These are phyloP conservation scores for Pseudonectria buxi DNA, from an alignment of 2,329 filamentous ascomycete species.

Conservation along the genomic window DNA sequence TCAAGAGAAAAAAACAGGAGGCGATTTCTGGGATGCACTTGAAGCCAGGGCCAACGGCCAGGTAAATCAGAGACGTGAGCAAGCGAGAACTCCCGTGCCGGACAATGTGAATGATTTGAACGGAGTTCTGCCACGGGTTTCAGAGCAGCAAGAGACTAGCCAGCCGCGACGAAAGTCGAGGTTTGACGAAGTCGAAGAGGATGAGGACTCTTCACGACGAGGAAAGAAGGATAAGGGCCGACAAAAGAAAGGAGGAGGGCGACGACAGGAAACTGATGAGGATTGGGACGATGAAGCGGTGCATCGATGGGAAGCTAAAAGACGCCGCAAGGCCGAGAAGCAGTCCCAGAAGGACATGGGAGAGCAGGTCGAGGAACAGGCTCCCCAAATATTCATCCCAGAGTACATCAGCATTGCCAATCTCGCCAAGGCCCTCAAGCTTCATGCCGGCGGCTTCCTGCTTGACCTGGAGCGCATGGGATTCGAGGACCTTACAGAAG, in stretches of 20 bases:
- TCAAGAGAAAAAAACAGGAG: constrained; percentile 1
- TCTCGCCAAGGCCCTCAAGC: constrained; percentile 66
- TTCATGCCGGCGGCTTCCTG: constrained; percentile 66
- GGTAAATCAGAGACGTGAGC: no score
- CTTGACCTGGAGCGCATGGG: constrained; percentile 74
- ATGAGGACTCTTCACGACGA: constrained; percentile 7
- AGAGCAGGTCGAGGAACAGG: constrained; percentile 36
- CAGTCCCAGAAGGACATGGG: constrained; percentile 33
- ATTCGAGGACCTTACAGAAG: constrained; percentile 75
- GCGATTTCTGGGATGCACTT: constrained; percentile 18
- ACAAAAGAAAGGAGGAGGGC: constrained; percentile 15
- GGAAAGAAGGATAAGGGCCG: constrained; percentile 21
- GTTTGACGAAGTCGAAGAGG: constrained; percentile 23
- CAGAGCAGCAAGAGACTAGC: constrained; percentile 6
- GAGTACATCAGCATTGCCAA: constrained; percentile 88
- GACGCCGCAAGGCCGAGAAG: constrained; percentile 37
- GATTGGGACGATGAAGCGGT: constrained; percentile 34
- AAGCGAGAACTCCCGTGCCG: no score
- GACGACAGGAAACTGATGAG: constrained; percentile 21
- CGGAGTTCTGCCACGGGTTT: constrained; percentile 1
- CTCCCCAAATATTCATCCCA: constrained; percentile 65
- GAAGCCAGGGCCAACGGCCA: constrained; percentile 12
- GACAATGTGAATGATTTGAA: neutral
- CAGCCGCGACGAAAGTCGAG: constrained; percentile 23
- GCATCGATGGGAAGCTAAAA: constrained; percentile 31